Evolutionary conservation across 495 filamentous ascomycete species (phyloP), one percentile per base, ranked within the genome.

Genomic region (Neurospora hispaniola): DNA sequence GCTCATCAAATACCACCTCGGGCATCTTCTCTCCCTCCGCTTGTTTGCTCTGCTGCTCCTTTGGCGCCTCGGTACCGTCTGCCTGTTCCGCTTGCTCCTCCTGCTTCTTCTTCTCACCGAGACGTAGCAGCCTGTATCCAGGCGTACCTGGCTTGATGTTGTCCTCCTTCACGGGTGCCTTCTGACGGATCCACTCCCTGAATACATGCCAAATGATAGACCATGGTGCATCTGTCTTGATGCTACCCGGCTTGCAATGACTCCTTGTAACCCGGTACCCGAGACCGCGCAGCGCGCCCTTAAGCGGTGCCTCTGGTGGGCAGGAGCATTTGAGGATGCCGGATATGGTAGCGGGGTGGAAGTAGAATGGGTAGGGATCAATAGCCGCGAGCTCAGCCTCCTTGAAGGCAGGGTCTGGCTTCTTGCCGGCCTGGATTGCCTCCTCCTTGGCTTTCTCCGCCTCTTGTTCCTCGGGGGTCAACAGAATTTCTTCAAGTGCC

Each of bases 151-250:
- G 83, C 72, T 86, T 90, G n/a, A 97, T 80, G 5, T 89, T 85
- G 1, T 84, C 86, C 66, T 90, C 87, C 75, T 91, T 96, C 66
- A 95, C 83, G 0, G 93, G 93, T 0, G 85, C 81, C 72, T 89
- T 91, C 75, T 96, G 94, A 46, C 90, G 85, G 3, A 89, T 85
- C 95, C 95, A 99, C 82, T 96, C 92, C 42, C 92, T 86, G 90
- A 98, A 97, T 41, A 98, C 85, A 74, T 97, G 91, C 96, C 96
- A 98, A 59, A 98, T 86, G 4, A 93, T 88, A 4, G 82, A 83
- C 94, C 94, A 98, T 0, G 93, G 91, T 12, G 96, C 96, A 81
- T 97, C 90, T 0, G 96, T 98, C 79, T 92, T 93, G 74, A 98
- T 89, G 73, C 90, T 92, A n/a, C 94, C 94, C 0, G 92, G 87